Evolutionary conservation across 768 basidiomycete genomes (phyloP).

Genomic region (Collybia nuda): DNA sequence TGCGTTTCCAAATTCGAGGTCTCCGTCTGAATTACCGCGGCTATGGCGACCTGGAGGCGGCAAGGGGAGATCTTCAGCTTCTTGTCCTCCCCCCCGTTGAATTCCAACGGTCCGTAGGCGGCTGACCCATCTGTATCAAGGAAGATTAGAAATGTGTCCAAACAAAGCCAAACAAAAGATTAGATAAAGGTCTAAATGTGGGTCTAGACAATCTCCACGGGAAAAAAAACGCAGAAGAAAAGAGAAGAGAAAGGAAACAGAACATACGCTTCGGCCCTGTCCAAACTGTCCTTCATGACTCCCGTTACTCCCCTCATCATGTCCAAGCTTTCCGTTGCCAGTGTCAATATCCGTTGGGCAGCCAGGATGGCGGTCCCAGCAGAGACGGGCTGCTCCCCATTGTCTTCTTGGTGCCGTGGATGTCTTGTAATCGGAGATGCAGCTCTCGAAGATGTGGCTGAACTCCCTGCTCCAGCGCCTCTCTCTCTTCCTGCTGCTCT

Average conservation of each 20-base stretch:
- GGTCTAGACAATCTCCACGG: too few relatives aligned
- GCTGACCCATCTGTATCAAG: slow-evolving; percentile 70
- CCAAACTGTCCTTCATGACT: slow-evolving; percentile 85
- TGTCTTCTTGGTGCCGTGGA: slow-evolving; percentile 15
- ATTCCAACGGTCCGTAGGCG: slow-evolving; percentile 76
- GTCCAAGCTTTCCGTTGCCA: slow-evolving; percentile 90
- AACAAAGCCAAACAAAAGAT: too few relatives aligned
- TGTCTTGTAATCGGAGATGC: slow-evolving; percentile 19
- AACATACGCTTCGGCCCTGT: slow-evolving; percentile 81
- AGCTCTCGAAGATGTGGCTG: slow-evolving; percentile 28
- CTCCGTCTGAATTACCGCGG: slow-evolving; percentile 3
- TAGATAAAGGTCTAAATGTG: neutral
- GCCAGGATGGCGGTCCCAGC: slow-evolving; percentile 66
- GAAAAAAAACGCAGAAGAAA: neutral
- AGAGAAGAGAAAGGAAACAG: slow-evolving; percentile 3
- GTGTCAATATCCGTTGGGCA: slow-evolving; percentile 76
- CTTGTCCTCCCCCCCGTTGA: slow-evolving; percentile 21
- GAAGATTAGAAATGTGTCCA: neutral
- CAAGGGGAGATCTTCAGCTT: neutral
- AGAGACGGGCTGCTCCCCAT: slow-evolving; percentile 22
- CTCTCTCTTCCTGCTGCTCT: slow-evolving; percentile 38
- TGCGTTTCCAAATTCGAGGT: slow-evolving; percentile 8
- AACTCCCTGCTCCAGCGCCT: slow-evolving; percentile 27
- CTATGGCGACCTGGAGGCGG: neutral
- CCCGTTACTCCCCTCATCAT: slow-evolving; percentile 90